Evolutionary conservation across 2,329 filamentous ascomycete species (phyloP).

Genomic region (Fusarium brevicatenulatum): DNA sequence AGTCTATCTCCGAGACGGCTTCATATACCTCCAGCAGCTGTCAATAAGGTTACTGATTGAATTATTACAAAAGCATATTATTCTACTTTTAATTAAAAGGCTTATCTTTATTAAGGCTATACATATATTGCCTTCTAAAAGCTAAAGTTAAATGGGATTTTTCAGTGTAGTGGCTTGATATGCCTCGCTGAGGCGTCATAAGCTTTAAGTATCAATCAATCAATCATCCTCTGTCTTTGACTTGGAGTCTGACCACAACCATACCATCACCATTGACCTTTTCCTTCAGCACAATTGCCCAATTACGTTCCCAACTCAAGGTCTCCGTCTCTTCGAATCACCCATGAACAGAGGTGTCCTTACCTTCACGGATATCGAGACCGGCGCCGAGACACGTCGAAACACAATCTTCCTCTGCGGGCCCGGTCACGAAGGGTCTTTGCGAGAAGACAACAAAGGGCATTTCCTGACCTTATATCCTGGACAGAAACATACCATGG

Average conservation of each 20-base stretch:
- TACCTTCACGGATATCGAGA: background rate
- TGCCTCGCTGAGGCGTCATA: too few relatives aligned
- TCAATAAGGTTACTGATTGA: too few relatives aligned
- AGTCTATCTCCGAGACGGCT: too few relatives aligned
- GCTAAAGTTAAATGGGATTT: too few relatives aligned
- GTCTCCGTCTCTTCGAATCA: background rate
- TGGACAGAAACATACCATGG: background rate
- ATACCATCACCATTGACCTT: background rate
- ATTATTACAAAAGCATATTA: too few relatives aligned
- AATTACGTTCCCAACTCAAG: background rate
- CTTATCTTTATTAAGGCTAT: too few relatives aligned
- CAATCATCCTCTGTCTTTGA: background rate
- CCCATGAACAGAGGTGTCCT: background rate
- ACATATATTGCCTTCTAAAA: too few relatives aligned
- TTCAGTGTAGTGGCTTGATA: too few relatives aligned
- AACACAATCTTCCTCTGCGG: accelerated
- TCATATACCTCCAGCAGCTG: too few relatives aligned
- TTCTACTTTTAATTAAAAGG: too few relatives aligned
- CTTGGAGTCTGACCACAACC: accelerated
- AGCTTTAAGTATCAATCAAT: too few relatives aligned
- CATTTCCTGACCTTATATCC: background rate
- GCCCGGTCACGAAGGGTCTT: accelerated
- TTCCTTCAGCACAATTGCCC: background rate
- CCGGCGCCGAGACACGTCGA: background rate
- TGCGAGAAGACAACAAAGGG: background rate